These are phyloP conservation scores for Kwoniella bestiolae DNA, from an alignment of 768 basidiomycete species.

Conservation along the genomic window DNA sequence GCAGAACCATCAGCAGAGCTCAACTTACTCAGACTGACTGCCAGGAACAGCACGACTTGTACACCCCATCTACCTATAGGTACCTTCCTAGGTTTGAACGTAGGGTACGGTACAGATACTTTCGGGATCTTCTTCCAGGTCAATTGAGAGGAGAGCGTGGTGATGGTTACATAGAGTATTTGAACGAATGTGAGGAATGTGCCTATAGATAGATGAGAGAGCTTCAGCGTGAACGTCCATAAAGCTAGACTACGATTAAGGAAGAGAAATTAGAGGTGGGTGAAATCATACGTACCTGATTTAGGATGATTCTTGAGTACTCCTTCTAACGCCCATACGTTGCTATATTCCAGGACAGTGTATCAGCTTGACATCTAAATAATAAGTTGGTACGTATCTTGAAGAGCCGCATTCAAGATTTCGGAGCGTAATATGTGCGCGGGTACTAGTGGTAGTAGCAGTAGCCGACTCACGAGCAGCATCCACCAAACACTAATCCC, in stretches of 20 bases:
- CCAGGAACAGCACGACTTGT: slow-evolving; percentile 72
- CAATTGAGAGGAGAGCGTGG: slow-evolving; percentile 70
- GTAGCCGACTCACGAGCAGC: slow-evolving; percentile 65
- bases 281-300: slow-evolving; percentile 62
- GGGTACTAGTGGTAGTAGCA: too few relatives aligned
- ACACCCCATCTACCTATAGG: slow-evolving; percentile 70
- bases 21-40: slow-evolving; percentile 63
- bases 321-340: slow-evolving; percentile 78
- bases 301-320: slow-evolving; percentile 71
- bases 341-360: slow-evolving; percentile 48
- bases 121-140: slow-evolving; percentile 58
- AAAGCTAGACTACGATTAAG: too few relatives aligned
- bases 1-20: background rate
- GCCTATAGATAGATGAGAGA: slow-evolving; percentile 59
- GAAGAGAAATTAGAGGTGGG: background rate
- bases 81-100: slow-evolving; percentile 66
- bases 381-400: too few relatives aligned
- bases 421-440: too few relatives aligned
- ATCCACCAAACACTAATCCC: slow-evolving; percentile 76
- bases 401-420: too few relatives aligned
- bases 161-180: slow-evolving; percentile 75
- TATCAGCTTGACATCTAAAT: too few relatives aligned
- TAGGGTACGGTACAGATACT: background rate
- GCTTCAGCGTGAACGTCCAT: background rate
- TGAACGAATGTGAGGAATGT: slow-evolving; percentile 84